phyloP scores from a whole-genome alignment of 805 yeast genomes.

The Candida broadrunensis region DNA sequence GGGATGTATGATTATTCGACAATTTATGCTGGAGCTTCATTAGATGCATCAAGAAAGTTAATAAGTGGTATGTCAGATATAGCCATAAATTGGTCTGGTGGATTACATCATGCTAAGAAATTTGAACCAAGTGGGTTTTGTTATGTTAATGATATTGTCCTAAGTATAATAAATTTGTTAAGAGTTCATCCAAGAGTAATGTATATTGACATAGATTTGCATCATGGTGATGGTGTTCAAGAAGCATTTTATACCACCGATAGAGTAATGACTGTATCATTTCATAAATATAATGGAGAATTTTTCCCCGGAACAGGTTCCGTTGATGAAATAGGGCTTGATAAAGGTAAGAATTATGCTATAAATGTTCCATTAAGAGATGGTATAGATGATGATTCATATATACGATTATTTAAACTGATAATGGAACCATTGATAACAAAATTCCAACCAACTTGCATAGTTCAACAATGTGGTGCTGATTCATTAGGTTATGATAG shows the following conservation, averaged over 20 bases:
- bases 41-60: constrained; percentile 87
- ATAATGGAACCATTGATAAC: constrained; percentile 88
- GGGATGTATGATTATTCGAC: constrained; percentile 91
- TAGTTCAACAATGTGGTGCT: constrained; percentile 96
- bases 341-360: constrained; percentile 83
- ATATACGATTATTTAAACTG: constrained; percentile 71
- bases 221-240: constrained; percentile 98
- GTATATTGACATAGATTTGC: constrained; percentile 91
- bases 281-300: constrained; percentile 91
- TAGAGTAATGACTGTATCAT: constrained; percentile 93
- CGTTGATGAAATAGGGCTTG: constrained; percentile 83
- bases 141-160: constrained; percentile 89
- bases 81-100: constrained; percentile 96
- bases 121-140: constrained; percentile 94
- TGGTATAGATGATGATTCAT: constrained; percentile 92
- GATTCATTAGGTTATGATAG: constrained; percentile 93
- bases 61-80: constrained; percentile 87
- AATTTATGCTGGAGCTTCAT: constrained; percentile 88
- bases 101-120: constrained; percentile 94
- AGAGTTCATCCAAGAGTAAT: constrained; percentile 90
- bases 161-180: constrained; percentile 79
- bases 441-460: constrained; percentile 89
- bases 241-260: constrained; percentile 95
- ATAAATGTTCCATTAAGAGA: constrained; percentile 91
- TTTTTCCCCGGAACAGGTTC: constrained; percentile 98